Evolutionary conservation across 768 basidiomycete species (phyloP), one percentile per base, ranked within the genome.

Genomic region (Tephrocybe sp.): DNA sequence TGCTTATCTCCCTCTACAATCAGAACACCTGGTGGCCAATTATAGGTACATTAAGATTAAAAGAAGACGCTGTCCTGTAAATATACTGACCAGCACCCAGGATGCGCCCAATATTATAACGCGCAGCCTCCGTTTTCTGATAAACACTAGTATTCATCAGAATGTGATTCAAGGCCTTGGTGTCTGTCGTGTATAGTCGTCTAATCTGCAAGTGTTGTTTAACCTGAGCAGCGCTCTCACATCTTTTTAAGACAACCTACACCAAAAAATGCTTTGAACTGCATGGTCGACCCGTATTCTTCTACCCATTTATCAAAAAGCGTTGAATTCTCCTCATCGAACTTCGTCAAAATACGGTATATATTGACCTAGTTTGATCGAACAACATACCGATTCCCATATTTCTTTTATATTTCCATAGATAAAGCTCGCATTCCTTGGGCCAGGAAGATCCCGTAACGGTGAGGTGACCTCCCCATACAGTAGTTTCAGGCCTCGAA

Each of bases 91-190:
- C 79, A 45, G 64, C 52, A 7, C 79, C 79, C 10, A 86, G 63
- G 23, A 85, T 59, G 11, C 62, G 64, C 12, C 63, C 53, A 4
- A 86, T 62, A 33, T 48, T 62, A 32, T 65, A 70, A 10, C 77
- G 69, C 5, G 66, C 57, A 0, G 61, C 55, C 10, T 72, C 68
- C 0, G 84, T 74, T 56, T 88, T 89, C 52, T 79, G 77, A 54
- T 84, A 89, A 34, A 72, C 66, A 25, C 75, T 64, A 23, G 68
- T 68, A 49, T 86, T 81, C 54, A 75, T 73, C 12, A 92, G 69
- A 45, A 93, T 71, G 56, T 90, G 82, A 37, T 77, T 75, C 30
- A 91, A 33, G 0, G 86, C 88, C 23, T 79, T 78, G 40, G 53
- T 43, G 37, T 58, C 56, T 28, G 46, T 48, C 4, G 53, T 58